These are phyloP conservation scores for Solanum clarkiae DNA, from an alignment of 257 asterid species.

Conservation along the genomic window DNA sequence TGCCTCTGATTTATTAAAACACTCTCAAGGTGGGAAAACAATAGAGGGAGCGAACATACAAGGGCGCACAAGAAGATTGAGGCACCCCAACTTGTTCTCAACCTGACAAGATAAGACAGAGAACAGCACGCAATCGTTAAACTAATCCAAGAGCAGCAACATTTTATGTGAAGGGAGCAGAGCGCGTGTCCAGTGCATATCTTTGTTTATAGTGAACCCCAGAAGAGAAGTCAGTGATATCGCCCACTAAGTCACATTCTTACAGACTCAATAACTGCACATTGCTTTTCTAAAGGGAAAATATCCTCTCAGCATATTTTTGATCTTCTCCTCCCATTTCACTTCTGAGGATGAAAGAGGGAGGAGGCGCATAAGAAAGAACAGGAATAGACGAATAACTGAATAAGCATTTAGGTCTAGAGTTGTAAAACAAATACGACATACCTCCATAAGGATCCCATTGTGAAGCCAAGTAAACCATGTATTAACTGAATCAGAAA, in stretches of 20 bases:
- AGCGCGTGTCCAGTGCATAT: not conserved
- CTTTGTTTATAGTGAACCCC: not conserved
- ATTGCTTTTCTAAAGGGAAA: not conserved
- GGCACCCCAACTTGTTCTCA: slow-evolving; percentile 56
- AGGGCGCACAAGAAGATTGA: slow-evolving; percentile 65
- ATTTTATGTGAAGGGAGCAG: not conserved
- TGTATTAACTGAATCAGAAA: slow-evolving; percentile 58
- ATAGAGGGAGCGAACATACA: slow-evolving; percentile 33
- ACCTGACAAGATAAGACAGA: slow-evolving; percentile 34
- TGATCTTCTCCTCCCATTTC: not conserved
- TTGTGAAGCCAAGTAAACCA: slow-evolving; percentile 76
- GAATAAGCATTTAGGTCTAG: not conserved
- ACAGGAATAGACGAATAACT: too few species aligned
- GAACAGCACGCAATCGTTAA: not conserved
- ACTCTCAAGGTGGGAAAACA: slow-evolving; percentile 2
- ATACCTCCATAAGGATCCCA: slow-evolving; percentile 96
- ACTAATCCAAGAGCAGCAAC: not conserved
- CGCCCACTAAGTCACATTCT: too few species aligned
- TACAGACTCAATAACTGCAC: not conserved
- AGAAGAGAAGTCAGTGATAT: too few species aligned
- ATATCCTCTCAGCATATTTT: not conserved
- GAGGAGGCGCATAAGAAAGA: not conserved
- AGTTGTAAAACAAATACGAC: not conserved
- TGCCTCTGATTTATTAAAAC: not conserved
- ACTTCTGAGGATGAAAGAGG: not conserved